These are phyloP conservation scores for Cucumis cinereus DNA, from an alignment of 306 rosid genomes.

Conservation along the genomic window DNA sequence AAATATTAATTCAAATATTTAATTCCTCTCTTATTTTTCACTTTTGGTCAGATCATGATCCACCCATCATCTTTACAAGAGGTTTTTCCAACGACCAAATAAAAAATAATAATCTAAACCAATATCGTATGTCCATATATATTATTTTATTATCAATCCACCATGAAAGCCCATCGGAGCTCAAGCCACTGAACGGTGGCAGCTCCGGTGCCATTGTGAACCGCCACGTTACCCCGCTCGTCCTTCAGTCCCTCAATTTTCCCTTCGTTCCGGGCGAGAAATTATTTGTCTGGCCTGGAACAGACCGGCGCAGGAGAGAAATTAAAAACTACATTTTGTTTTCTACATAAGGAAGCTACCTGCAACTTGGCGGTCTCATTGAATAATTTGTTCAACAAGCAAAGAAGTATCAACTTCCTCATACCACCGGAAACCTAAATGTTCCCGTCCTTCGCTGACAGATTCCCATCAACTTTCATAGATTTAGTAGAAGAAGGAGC, in stretches of 20 bases:
- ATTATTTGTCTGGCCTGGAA: neutral
- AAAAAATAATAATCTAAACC: constrained; percentile 19
- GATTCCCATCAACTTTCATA: constrained; percentile 14
- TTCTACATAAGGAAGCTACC: neutral
- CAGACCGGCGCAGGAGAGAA: too few species aligned
- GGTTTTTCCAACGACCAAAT: constrained; percentile 15
- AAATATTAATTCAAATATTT: too few species aligned
- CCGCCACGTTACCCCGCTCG: neutral
- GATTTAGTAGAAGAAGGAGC: constrained; percentile 19
- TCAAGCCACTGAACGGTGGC: neutral
- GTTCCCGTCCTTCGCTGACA: constrained; percentile 44
- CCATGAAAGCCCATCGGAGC: neutral
- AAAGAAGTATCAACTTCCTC: neutral
- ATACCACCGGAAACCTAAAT: constrained; percentile 16
- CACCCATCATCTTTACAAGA: constrained; percentile 29
- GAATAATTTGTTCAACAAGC: neutral
- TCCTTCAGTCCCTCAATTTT: neutral
- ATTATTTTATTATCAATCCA: constrained; percentile 4
- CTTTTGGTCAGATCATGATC: constrained; percentile 6
- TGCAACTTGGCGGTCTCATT: neutral
- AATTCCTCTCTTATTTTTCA: neutral
- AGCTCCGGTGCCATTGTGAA: neutral
- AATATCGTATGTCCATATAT: constrained; percentile 11
- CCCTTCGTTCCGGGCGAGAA: neutral
- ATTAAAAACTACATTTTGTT: too few species aligned